phyloP scores from a whole-genome alignment of 2,329 filamentous ascomycete genomes.

The Penicillium digitatum region DNA sequence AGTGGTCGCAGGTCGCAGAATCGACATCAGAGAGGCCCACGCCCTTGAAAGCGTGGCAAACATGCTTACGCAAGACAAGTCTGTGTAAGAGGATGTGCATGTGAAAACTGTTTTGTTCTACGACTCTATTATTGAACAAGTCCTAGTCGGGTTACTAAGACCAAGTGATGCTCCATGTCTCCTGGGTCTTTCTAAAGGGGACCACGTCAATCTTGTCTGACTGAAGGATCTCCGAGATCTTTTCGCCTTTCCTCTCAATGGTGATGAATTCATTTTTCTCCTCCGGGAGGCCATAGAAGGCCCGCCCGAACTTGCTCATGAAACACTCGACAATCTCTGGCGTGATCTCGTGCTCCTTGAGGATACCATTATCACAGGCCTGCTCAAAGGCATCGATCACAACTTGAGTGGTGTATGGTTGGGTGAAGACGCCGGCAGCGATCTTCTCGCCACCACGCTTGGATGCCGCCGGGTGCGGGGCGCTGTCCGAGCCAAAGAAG shows the following conservation, averaged over 20 bases:
- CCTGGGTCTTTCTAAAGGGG: conserved; percentile 61
- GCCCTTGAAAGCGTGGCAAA: conserved; percentile 40
- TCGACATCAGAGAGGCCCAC: conserved; percentile 39
- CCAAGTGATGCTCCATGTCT: conserved; percentile 43
- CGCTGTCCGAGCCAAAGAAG: conserved; percentile 68
- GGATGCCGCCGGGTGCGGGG: conserved; percentile 59
- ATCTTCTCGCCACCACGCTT: conserved; percentile 53
- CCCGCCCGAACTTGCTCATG: conserved; percentile 54
- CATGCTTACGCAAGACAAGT: conserved; percentile 32
- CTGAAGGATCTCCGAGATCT: conserved; percentile 53
- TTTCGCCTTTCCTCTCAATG: conserved; percentile 54
- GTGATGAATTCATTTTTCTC: conserved; percentile 51
- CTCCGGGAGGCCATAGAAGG: conserved; percentile 55
- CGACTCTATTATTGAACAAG: conserved; percentile 6
- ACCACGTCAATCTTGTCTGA: conserved; percentile 60
- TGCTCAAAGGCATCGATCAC: conserved; percentile 58
- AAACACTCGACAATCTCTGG: conserved; percentile 55
- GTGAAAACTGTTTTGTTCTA: background rate
- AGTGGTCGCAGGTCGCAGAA: conserved; percentile 38
- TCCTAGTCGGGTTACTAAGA: conserved; percentile 17
- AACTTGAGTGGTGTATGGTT: conserved; percentile 56
- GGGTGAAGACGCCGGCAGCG: conserved; percentile 60
- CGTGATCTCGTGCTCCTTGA: conserved; percentile 54
- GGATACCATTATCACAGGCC: conserved; percentile 51
- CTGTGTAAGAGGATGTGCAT: conserved; percentile 3